These are phyloP conservation scores for Zasmidium cellare DNA, from an alignment of 2,329 filamentous ascomycete genomes.

Conservation along the genomic window DNA sequence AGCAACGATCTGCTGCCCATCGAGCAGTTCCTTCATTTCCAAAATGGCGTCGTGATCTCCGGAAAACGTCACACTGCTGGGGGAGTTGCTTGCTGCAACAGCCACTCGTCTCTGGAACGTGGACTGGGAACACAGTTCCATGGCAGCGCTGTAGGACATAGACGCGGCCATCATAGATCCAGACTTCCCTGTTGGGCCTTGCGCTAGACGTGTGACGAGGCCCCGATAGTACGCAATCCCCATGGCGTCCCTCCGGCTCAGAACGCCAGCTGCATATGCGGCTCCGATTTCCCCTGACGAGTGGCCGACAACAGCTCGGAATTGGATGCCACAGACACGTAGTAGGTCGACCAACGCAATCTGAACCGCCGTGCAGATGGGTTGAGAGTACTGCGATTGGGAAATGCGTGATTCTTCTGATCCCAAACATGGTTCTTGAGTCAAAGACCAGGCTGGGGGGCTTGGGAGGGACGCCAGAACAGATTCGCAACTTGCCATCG, in stretches of 20 bases:
- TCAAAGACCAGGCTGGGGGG: conserved; percentile 29
- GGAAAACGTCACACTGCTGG: conserved; percentile 46
- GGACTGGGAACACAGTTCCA: conserved; percentile 16
- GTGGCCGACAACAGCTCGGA: conserved; percentile 33
- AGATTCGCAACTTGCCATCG: conserved; percentile 18
- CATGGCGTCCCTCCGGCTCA: conserved; percentile 24
- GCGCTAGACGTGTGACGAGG: conserved; percentile 14
- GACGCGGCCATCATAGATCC: conserved; percentile 40
- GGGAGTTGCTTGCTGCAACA: conserved; percentile 40
- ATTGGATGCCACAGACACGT: conserved; percentile 20
- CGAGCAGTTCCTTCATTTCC: conserved; percentile 32
- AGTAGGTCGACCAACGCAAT: conserved; percentile 50
- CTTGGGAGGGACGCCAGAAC: conserved; percentile 14
- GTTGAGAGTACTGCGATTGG: conserved; percentile 47
- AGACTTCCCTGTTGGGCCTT: conserved; percentile 4
- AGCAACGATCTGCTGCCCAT: conserved; percentile 39
- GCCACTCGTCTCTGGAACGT: conserved; percentile 27
- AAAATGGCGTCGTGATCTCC: conserved; percentile 43
- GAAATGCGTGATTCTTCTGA: conserved; percentile 30
- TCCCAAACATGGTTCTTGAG: conserved; percentile 47
- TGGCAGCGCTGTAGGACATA: conserved; percentile 17
- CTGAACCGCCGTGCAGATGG: conserved; percentile 58
- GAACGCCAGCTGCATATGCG: conserved; percentile 30
- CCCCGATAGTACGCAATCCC: conserved; percentile 29
- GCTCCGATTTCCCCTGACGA: conserved; percentile 38